A percentile compares a stretch with the other conserved stretches of the same genome.
These are phyloP conservation scores for Pseudozyma thailandica DNA, from an alignment of 1,284 basidiomycete genomes.

Conservation along the genomic window DNA sequence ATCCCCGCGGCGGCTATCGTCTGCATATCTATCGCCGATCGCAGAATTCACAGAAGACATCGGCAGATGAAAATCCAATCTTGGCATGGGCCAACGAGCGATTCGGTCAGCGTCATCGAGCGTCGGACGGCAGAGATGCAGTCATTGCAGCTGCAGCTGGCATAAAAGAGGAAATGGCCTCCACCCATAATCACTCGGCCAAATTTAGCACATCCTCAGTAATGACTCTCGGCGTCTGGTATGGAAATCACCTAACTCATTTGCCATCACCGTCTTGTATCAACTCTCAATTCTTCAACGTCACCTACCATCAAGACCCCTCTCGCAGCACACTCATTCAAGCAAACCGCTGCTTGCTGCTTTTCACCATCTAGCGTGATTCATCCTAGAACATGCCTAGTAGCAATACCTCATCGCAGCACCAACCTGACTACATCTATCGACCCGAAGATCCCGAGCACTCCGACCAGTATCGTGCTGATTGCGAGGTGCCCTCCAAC, in stretches of 20 bases:
- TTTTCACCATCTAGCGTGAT: not conserved
- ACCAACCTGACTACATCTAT: constrained; percentile 66
- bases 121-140: constrained; percentile 5
- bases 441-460: constrained; percentile 53
- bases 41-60: not conserved
- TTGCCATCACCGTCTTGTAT: not conserved
- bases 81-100: not conserved
- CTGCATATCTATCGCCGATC: constrained; percentile 8
- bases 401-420: constrained; percentile 21
- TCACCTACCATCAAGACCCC: not conserved
- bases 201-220: constrained; percentile 9
- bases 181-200: constrained; percentile 6
- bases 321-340: not conserved
- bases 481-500: constrained; percentile 22
- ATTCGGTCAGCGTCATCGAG: constrained; percentile 32
- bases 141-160: too few species aligned
- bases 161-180: too few species aligned
- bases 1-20: too few species aligned
- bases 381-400: constrained; percentile 26
- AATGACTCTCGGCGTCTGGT: not conserved
- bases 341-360: constrained; percentile 1
- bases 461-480: constrained; percentile 24
- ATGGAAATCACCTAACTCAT: not conserved
- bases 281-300: not conserved
- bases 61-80: constrained; percentile 1